Percentiles rank a stretch among this genome's conserved stretches.
Evolutionary conservation across 768 basidiomycete species (phyloP).

Genomic region (Leccinum barrowsii): DNA sequence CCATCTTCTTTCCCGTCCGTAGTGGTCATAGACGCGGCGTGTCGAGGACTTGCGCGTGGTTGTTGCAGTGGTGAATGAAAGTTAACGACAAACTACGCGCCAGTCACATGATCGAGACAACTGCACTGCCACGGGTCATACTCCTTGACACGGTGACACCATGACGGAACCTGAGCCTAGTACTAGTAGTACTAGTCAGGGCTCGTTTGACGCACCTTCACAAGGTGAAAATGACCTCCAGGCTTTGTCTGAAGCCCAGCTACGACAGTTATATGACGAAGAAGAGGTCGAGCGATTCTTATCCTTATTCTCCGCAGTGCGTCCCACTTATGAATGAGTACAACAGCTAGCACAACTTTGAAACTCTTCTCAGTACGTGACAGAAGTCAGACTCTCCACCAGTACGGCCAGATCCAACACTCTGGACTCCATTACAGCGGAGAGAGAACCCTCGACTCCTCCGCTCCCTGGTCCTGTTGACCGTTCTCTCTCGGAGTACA

Average conservation of each 20-base stretch:
- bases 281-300: slow-evolving; percentile 64
- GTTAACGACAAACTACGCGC: slow-evolving; percentile 24
- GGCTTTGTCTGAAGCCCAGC: slow-evolving; percentile 47
- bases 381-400: slow-evolving; percentile 46
- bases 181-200: background rate
- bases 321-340: slow-evolving; percentile 18
- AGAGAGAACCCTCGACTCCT: background rate
- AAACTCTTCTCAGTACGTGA: slow-evolving; percentile 45
- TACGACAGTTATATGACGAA: slow-evolving; percentile 57
- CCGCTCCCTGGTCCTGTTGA: slow-evolving; percentile 9
- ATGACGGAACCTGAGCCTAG: slow-evolving; percentile 11
- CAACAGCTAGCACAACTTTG: background rate
- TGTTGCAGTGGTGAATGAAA: background rate
- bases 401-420: slow-evolving; percentile 17
- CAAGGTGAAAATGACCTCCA: slow-evolving; percentile 10
- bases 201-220: background rate
- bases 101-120: slow-evolving; percentile 25
- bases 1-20: slow-evolving; percentile 31
- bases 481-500: slow-evolving; percentile 25
- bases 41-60: background rate
- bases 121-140: background rate
- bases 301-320: slow-evolving; percentile 55
- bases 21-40: slow-evolving; percentile 8
- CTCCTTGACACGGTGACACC: background rate
- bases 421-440: background rate